phyloP scores from a whole-genome alignment of 352 stramenopile species.

The Phytopythium mirpurense region DNA sequence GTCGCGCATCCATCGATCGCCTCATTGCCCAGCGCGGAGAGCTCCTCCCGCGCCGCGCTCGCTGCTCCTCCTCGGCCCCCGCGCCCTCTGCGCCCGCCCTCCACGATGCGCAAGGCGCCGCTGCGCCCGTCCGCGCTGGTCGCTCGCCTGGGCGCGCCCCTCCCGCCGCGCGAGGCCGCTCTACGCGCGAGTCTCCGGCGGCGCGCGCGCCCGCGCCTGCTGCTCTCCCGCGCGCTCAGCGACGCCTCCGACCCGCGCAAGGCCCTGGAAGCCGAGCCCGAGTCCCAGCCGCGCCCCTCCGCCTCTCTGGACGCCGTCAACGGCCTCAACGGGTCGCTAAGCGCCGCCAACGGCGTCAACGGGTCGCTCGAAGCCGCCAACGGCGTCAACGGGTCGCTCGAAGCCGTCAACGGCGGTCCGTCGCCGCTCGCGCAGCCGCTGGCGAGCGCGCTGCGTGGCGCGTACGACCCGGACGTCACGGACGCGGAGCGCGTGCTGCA shows the following conservation, averaged over 20 bases:
- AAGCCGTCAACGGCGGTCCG: background rate
- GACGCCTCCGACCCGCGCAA: conserved; percentile 28
- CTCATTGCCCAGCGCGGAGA: too few relatives aligned
- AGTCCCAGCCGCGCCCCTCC: too few relatives aligned
- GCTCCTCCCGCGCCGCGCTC: too few relatives aligned
- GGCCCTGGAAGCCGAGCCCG: too few relatives aligned
- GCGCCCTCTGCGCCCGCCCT: background rate
- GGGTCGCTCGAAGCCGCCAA: conserved; percentile 14
- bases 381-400: conserved; percentile 6
- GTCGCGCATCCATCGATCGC: too few relatives aligned
- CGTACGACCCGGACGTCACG: conserved; percentile 6
- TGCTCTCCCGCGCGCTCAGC: conserved; percentile 40
- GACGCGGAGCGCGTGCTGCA: conserved; percentile 18
- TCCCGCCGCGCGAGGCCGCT: background rate
- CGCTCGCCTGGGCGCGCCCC: background rate
- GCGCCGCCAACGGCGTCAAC: conserved; percentile 2
- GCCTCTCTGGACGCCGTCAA: background rate
- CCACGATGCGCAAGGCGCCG: conserved; percentile 16
- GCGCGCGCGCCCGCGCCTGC: conserved; percentile 14
- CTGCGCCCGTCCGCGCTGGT: conserved; percentile 33
- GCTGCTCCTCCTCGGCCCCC: too few relatives aligned
- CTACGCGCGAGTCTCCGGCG: background rate
- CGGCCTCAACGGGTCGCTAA: background rate
- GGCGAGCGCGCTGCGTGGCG: background rate
- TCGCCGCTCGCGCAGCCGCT: background rate